These are phyloP conservation scores for Podaxis sp. DNA, from an alignment of 768 basidiomycete genomes.

Conservation along the genomic window DNA sequence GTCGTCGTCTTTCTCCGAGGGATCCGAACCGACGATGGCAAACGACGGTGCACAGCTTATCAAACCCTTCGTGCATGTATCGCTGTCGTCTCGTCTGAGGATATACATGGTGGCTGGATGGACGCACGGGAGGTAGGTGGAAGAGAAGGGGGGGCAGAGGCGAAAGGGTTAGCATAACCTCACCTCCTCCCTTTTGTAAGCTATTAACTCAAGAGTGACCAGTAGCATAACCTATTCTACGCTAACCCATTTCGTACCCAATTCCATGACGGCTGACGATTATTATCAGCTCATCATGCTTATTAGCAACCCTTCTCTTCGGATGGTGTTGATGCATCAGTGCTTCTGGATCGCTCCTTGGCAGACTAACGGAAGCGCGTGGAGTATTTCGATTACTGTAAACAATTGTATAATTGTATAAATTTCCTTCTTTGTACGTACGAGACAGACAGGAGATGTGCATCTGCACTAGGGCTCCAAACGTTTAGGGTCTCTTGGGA, in stretches of 20 bases:
- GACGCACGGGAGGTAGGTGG: slow-evolving; percentile 12
- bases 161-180: slow-evolving; percentile 10
- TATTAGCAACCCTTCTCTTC: slow-evolving; percentile 29
- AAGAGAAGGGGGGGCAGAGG: slow-evolving; percentile 9
- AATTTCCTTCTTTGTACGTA: slow-evolving; percentile 17
- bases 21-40: slow-evolving; percentile 24
- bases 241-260: slow-evolving; percentile 26
- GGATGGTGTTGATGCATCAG: slow-evolving; percentile 22
- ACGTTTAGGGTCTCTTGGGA: slow-evolving; percentile 96
- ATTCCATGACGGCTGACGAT: slow-evolving; percentile 28
- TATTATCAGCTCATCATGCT: slow-evolving; percentile 24
- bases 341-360: slow-evolving; percentile 22
- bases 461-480: slow-evolving; percentile 66
- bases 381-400: slow-evolving; percentile 17
- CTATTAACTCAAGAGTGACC: slow-evolving; percentile 15
- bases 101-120: slow-evolving; percentile 27
- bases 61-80: slow-evolving; percentile 22
- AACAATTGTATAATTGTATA: slow-evolving; percentile 10
- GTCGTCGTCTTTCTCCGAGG: slow-evolving; percentile 21
- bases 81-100: slow-evolving; percentile 21
- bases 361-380: slow-evolving; percentile 23
- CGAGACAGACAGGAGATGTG: slow-evolving; percentile 2
- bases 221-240: slow-evolving; percentile 20
- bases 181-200: slow-evolving; percentile 11
- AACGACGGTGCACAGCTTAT: slow-evolving; percentile 20